Conservation (phyloP, 371 early-diverging fungal species). For the Circinella minor region DNA sequence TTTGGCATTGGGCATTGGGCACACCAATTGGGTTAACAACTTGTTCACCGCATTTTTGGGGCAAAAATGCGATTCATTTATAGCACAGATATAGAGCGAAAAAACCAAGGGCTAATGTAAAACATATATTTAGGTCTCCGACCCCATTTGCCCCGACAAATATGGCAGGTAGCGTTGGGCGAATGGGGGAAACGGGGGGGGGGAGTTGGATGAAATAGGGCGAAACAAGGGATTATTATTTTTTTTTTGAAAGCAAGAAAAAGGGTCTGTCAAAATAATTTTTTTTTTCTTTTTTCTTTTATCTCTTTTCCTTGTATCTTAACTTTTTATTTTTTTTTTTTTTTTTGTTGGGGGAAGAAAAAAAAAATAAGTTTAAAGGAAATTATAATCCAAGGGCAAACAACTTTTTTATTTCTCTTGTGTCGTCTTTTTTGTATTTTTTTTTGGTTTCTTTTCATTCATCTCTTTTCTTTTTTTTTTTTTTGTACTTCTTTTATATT, state of each 20-base stretch:
- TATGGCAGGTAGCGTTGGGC: neutral
- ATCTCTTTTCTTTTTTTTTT: slow-evolving; percentile 10
- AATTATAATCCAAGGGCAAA: neutral
- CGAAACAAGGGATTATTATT: slow-evolving; percentile 2
- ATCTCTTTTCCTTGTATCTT: slow-evolving; percentile 17
- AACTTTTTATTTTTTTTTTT: slow-evolving; percentile 14
- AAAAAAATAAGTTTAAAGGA: slow-evolving; percentile 13
- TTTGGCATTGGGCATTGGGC: too few relatives aligned
- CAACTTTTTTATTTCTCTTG: neutral
- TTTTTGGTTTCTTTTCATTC: slow-evolving; percentile 13
- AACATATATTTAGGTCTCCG: slow-evolving; percentile 9
- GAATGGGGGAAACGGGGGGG: too few relatives aligned
- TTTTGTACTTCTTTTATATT: slow-evolving; percentile 15
- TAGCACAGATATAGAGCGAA: slow-evolving; percentile 14
- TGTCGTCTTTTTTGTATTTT: slow-evolving; percentile 12
- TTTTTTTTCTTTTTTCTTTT: slow-evolving; percentile 17
- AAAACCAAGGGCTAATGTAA: neutral
- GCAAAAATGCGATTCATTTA: neutral
- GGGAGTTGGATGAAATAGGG: neutral
- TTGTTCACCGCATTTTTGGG: slow-evolving; percentile 2
- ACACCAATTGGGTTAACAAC: too few relatives aligned
- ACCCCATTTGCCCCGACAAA: slow-evolving; percentile 12
- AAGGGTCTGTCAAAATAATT: slow-evolving; percentile 15
- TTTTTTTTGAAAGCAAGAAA: slow-evolving; percentile 1
- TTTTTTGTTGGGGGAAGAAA: slow-evolving; percentile 30